phyloP scores from a whole-genome alignment of 768 basidiomycete genomes.

The Termitomyces sp. region DNA sequence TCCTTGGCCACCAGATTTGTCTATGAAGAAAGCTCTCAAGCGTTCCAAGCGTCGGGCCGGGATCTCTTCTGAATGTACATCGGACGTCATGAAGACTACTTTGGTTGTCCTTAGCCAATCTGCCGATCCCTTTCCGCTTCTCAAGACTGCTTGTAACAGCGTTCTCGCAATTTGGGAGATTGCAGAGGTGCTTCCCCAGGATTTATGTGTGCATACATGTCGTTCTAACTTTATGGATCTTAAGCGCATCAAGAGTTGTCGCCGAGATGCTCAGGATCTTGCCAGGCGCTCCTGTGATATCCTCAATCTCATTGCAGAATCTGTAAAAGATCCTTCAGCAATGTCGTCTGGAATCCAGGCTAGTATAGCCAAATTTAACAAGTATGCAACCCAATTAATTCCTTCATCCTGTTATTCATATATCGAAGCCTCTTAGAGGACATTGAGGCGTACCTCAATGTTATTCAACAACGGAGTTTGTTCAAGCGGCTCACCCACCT shows the following conservation, averaged over 20 bases:
- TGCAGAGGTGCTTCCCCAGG: neutral
- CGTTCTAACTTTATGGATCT: neutral
- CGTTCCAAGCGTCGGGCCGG: neutral
- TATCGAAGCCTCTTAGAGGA: neutral
- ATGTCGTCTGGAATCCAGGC: neutral
- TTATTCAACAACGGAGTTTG: neutral
- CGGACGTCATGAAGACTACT: neutral
- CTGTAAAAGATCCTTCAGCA: neutral
- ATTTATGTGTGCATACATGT: too few relatives aligned
- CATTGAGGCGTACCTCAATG: neutral
- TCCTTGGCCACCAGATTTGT: neutral
- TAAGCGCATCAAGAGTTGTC: neutral
- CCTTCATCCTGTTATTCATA: neutral
- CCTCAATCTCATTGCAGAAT: neutral
- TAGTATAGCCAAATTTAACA: neutral
- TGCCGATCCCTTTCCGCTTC: neutral
- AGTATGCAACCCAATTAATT: neutral
- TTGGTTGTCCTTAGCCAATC: neutral
- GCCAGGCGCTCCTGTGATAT: neutral
- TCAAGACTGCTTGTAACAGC: neutral
- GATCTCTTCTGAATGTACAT: neutral
- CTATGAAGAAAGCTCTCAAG: too few relatives aligned
- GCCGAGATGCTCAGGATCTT: neutral
- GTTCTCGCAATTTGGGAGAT: neutral
- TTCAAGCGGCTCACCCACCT: neutral